A percentile compares a stretch with the other conserved stretches of the same genome.
Evolutionary conservation across 768 basidiomycete genomes (phyloP).

Genomic region (Punctularia strigosozonata): DNA sequence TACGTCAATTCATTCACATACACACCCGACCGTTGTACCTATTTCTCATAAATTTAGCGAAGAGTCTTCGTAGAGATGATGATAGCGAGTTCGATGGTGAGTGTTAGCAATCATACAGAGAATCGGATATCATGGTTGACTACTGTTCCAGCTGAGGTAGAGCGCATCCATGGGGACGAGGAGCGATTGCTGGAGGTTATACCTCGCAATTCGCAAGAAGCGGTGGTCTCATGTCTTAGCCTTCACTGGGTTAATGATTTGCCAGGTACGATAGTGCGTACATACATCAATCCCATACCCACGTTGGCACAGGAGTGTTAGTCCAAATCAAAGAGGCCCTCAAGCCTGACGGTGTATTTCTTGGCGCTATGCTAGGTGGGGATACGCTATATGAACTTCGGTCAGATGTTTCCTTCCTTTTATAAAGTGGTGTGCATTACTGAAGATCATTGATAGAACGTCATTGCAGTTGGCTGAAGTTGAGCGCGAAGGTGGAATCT

Average conservation of each 20-base stretch:
- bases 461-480: slow-evolving; percentile 88
- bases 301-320: slow-evolving; percentile 49
- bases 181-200: slow-evolving; percentile 63
- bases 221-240: slow-evolving; percentile 81
- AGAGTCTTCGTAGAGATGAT: slow-evolving; percentile 62
- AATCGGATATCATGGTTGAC: slow-evolving; percentile 1
- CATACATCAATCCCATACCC: neutral
- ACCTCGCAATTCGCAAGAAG: slow-evolving; percentile 72
- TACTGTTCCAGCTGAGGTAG: slow-evolving; percentile 49
- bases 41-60: slow-evolving; percentile 30
- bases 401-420: too few relatives aligned
- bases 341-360: slow-evolving; percentile 85
- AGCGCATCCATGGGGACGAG: slow-evolving; percentile 75
- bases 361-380: slow-evolving; percentile 91
- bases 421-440: too few relatives aligned
- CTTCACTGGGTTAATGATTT: slow-evolving; percentile 98
- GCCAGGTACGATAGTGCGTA: slow-evolving; percentile 44
- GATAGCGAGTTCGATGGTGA: slow-evolving; percentile 74
- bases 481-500: slow-evolving; percentile 91
- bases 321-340: slow-evolving; percentile 80
- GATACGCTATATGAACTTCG: slow-evolving; percentile 92
- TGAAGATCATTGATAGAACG: too few relatives aligned
- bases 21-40: neutral
- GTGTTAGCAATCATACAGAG: neutral
- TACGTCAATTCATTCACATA: slow-evolving; percentile 24